phyloP scores from a whole-genome alignment of 805 yeast species.

The Candida boidinii region DNA sequence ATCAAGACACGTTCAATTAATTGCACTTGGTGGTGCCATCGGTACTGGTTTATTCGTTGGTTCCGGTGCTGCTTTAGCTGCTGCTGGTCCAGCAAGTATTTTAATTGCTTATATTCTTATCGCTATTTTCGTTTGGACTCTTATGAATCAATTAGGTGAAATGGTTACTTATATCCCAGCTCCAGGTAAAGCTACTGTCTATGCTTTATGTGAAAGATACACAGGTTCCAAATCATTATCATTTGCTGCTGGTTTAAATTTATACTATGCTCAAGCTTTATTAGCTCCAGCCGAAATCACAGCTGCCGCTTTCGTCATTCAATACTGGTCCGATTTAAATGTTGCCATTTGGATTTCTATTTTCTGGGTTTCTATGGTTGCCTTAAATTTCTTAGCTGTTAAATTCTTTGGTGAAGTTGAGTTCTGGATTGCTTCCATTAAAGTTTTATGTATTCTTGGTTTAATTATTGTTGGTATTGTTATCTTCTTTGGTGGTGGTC shows the following conservation, averaged over 20 bases:
- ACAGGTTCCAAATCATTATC: slow-evolving; percentile 47
- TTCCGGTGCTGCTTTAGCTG: slow-evolving; percentile 32
- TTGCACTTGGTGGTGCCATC: slow-evolving; percentile 64
- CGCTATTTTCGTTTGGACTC: slow-evolving; percentile 58
- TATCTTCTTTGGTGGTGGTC: slow-evolving; percentile 62
- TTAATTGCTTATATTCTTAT: slow-evolving; percentile 55
- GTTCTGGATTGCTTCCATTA: slow-evolving; percentile 60
- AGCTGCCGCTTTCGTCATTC: slow-evolving; percentile 55
- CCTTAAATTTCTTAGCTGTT: slow-evolving; percentile 44
- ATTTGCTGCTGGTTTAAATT: slow-evolving; percentile 45
- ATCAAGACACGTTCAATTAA: slow-evolving; percentile 49
- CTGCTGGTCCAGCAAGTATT: slow-evolving; percentile 31
- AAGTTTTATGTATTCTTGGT: slow-evolving; percentile 57
- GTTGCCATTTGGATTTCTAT: slow-evolving; percentile 56
- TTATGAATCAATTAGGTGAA: slow-evolving; percentile 60
- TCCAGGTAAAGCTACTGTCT: slow-evolving; percentile 57
- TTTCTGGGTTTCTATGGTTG: slow-evolving; percentile 37
- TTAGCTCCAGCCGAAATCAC: slow-evolving; percentile 54
- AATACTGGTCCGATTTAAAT: slow-evolving; percentile 52
- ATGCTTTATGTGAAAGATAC: no score
- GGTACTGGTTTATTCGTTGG: slow-evolving; percentile 57
- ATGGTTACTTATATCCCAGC: slow-evolving; percentile 56
- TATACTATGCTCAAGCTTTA: slow-evolving; percentile 38
- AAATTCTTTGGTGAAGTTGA: slow-evolving; percentile 44
- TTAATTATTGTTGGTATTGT: slow-evolving; percentile 47